These are phyloP conservation scores for Colletotrichum endophyticum DNA, from an alignment of 2,329 filamentous ascomycete genomes.

Conservation along the genomic window DNA sequence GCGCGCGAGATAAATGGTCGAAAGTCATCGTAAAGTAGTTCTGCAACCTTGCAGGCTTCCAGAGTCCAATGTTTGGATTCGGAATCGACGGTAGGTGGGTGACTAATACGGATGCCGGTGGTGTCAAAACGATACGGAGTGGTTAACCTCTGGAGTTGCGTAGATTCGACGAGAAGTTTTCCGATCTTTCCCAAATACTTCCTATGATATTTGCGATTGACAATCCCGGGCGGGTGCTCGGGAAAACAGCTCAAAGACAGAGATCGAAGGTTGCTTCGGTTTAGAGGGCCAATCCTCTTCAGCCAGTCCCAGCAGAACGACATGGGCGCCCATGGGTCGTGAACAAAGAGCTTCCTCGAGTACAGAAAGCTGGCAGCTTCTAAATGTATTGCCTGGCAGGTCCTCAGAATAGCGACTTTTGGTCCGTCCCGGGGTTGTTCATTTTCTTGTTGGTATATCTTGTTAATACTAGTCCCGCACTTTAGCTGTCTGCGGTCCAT, in stretches of 20 bases:
- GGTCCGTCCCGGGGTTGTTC: not conserved
- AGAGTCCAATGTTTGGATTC: not conserved
- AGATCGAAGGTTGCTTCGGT: not conserved
- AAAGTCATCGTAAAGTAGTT: not conserved
- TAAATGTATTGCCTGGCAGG: not conserved
- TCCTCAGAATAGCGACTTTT: not conserved
- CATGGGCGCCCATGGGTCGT: not conserved
- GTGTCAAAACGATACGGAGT: accelerated
- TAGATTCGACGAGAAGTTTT: not conserved
- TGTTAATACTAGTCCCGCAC: not conserved
- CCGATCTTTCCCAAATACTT: not conserved
- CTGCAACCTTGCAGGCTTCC: not conserved
- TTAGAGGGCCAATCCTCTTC: not conserved
- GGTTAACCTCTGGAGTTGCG: not conserved
- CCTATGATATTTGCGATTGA: accelerated
- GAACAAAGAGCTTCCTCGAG: not conserved
- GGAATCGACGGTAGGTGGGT: not conserved
- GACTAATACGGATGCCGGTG: not conserved
- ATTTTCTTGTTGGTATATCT: not conserved
- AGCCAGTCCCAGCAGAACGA: not conserved
- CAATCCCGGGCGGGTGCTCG: accelerated
- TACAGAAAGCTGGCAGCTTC: not conserved
- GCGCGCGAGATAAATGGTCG: not conserved
- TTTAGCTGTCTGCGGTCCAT: not conserved
- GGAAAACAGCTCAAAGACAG: not conserved